Base-by-base conservation (phyloP, 2,329 filamentous ascomycete genomes). In the Claviceps monticola region DNA sequence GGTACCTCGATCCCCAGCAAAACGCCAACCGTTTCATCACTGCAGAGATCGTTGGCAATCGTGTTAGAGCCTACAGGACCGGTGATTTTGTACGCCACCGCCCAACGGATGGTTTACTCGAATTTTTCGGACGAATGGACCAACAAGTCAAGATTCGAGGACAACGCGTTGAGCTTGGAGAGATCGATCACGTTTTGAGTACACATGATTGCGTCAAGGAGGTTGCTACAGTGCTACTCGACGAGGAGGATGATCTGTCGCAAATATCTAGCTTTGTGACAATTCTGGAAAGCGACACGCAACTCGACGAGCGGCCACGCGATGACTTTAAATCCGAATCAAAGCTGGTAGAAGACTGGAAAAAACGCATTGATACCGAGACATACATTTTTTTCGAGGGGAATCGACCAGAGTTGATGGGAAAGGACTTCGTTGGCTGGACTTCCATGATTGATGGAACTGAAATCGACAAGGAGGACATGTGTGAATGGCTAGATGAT, bases 401-500 rank as follows among this genome's bases (percentile, higher is more conserved):
- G 16, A 38, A 2, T 16, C 37, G 3, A 38, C 19, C 57, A 62
- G 29, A 17, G 21, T 39, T 13, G n/a, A 23, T 48, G 14, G 63
- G 62, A 0, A 49, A 52, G 2, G 63, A 66, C 39, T 66, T 66
- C 29, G 56, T 54, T 0, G 61, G 59, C 9, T 66, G 64, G 64
- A 63, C 55, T 4, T 66, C 64, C 0, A 63, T 63, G 60, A 65
- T 64, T 34, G 58, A 65, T 39, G 63, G 62, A 4, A 55, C 14
- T 0, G 9, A 53, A 1, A 62, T 66, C 4, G 57, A 61, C 42
- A 58, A 55, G 36, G 50, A 1, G 1, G 61, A 66, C 26, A 66
- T 66, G 64, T 49, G 59, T 2, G 63, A 64, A 46, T 66, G 64
- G 64, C 55, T 66, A 0, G 58, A 64, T 8, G 64, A 66, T 11